Percentiles rank a stretch among this genome's conserved stretches.
phyloP scores from a whole-genome alignment of 306 rosid species.

The Cicer cuneatum region DNA sequence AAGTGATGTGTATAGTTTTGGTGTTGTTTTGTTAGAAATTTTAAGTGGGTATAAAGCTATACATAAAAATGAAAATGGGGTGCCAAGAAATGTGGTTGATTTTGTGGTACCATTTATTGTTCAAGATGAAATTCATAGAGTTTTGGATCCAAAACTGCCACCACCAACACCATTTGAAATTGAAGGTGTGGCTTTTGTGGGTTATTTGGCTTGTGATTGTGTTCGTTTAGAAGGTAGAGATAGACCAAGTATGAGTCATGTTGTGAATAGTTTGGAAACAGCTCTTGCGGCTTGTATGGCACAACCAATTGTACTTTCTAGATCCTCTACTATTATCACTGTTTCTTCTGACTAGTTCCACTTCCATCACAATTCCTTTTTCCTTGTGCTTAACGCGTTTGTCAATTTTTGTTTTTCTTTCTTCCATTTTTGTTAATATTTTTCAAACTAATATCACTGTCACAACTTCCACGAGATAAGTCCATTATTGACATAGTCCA shows the following conservation, averaged over 20 bases:
- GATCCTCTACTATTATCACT: conserved; percentile 47
- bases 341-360: background rate
- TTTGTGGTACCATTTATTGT: conserved; percentile 64
- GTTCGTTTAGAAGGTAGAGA: conserved; percentile 65
- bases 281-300: conserved; percentile 72
- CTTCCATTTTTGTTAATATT: background rate
- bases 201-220: conserved; percentile 84
- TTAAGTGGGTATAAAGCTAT: conserved; percentile 72
- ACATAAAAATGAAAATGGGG: conserved; percentile 68
- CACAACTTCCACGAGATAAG: background rate
- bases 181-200: conserved; percentile 77
- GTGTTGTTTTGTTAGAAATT: conserved; percentile 72
- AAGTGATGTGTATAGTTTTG: conserved; percentile 91
- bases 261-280: conserved; percentile 65
- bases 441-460: conserved; percentile 1
- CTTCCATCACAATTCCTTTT: background rate
- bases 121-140: conserved; percentile 80
- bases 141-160: conserved; percentile 69
- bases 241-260: conserved; percentile 69
- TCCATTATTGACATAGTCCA: conserved; percentile 4
- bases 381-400: background rate
- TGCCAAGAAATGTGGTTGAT: conserved; percentile 87
- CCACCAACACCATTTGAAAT: conserved; percentile 83
- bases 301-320: conserved; percentile 41
- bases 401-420: background rate